Percentiles rank a stretch among this genome's conserved stretches.
phyloP scores from a whole-genome alignment of 441 rosid species.

The Brassica hybrid region DNA sequence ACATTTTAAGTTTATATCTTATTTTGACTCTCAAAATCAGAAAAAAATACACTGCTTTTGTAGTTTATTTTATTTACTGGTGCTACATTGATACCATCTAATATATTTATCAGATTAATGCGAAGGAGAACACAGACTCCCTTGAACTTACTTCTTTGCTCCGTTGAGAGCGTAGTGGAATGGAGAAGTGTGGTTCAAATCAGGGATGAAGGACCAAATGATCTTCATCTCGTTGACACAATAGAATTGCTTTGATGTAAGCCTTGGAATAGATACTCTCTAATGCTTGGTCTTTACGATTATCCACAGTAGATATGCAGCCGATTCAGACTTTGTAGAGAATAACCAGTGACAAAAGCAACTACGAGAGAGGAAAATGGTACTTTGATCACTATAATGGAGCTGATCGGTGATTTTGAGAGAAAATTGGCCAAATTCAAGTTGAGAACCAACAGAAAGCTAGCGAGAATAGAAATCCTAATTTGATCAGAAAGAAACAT shows the following conservation, averaged over 20 bases:
- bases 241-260: neutral
- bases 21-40: neutral
- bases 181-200: neutral
- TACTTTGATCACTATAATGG: neutral
- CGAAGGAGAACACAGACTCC: neutral
- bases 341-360: neutral
- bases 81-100: neutral
- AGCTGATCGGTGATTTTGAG: neutral
- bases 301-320: neutral
- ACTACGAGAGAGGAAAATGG: neutral
- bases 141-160: neutral
- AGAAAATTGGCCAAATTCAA: too few species aligned
- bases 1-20: too few species aligned
- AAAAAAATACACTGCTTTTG: too few species aligned
- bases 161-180: neutral
- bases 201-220: too few species aligned
- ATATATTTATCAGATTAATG: neutral
- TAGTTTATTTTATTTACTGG: too few species aligned
- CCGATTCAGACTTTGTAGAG: neutral
- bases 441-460: too few species aligned
- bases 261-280: neutral
- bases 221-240: neutral
- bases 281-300: neutral
- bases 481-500: neutral
- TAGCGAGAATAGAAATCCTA: too few species aligned